Base-by-base conservation (phyloP, 345 rosid genomes). In the Raphanus sativus region DNA sequence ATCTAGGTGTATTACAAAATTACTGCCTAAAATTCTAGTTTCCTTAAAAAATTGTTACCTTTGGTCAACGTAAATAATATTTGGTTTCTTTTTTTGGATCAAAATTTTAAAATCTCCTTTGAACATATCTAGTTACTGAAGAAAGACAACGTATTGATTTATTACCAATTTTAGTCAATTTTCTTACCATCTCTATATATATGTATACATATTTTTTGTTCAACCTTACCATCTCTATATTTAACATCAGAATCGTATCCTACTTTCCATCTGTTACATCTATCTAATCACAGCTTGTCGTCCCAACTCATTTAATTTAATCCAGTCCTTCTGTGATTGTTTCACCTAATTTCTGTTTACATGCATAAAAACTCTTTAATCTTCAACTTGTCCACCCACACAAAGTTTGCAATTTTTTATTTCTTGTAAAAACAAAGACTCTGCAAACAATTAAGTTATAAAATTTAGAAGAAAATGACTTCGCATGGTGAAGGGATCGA, bases 401-500 rank as follows among this genome's bases (percentile, higher is more conserved):
- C 5, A 45, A 42, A 36, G 42, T 42, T 42, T 10, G 13, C n/a
- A 42, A n/a, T 4, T 42, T 12, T 4, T 36, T 36, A 7, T 9
- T 38, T 42, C 2, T 42, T 42, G n/a, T 42, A 42, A 42, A 11
- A 11, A 12, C 50, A 42, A 42, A 42, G n/a, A 42, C n/a, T 42
- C 40, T 34, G 8, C 1, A 12, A 10, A 42, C 13, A 10, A 42
- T 42, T 12, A 10, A 42, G 50, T 12, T 42, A 11, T 42, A 42
- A 42, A 42, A 4, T 42, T 42, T 42, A 11, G 50, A 42, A 42
- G 50, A 36, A 67, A 68, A 68, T 79, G 82, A 7, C 75, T 17
- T 69, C 71, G 0, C 64, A 29, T 40, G 2, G 36, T 36, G 66
- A 79, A 54, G 78, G 48, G 54, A 74, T 69, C 0, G 70, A 79